Conservation (phyloP, 2,329 filamentous ascomycete genomes). For the Clonostachys solani region DNA sequence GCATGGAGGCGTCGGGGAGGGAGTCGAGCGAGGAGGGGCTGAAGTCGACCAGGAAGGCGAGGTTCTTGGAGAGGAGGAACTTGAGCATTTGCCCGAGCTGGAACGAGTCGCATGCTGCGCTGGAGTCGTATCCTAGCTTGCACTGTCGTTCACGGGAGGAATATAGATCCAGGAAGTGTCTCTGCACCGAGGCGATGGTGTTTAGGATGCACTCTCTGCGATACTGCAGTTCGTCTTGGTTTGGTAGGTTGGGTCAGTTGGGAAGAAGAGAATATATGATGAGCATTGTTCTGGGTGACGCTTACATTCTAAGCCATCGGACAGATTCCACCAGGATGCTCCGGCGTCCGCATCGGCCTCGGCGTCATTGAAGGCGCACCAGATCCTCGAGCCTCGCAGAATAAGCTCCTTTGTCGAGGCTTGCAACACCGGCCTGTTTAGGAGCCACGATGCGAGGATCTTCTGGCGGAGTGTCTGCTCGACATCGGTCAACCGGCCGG, state of each 20-base stretch:
- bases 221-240: conserved; percentile 58
- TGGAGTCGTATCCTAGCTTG: conserved; percentile 70
- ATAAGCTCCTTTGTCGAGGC: conserved; percentile 63
- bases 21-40: conserved; percentile 38
- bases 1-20: conserved; percentile 43
- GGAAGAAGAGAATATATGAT: not conserved
- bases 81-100: conserved; percentile 75
- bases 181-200: conserved; percentile 64
- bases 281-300: conserved; percentile 1
- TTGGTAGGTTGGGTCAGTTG: not conserved
- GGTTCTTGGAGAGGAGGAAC: conserved; percentile 60
- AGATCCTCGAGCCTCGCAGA: conserved; percentile 57
- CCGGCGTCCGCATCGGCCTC: conserved; percentile 13
- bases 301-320: conserved; percentile 62
- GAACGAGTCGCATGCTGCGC: conserved; percentile 69
- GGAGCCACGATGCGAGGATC: conserved; percentile 60
- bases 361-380: conserved; percentile 37
- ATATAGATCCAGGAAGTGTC: conserved; percentile 64
- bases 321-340: conserved; percentile 70
- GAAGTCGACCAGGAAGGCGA: conserved; percentile 57
- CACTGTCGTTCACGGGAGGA: conserved; percentile 65
- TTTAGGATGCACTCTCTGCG: conserved; percentile 64
- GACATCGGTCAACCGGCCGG: conserved; percentile 32
- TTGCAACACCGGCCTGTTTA: conserved; percentile 57
- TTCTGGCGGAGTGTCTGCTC: conserved; percentile 69